Evolutionary conservation across 140 eudicot species (phyloP).

Genomic region (Ambrosia hybrid): DNA sequence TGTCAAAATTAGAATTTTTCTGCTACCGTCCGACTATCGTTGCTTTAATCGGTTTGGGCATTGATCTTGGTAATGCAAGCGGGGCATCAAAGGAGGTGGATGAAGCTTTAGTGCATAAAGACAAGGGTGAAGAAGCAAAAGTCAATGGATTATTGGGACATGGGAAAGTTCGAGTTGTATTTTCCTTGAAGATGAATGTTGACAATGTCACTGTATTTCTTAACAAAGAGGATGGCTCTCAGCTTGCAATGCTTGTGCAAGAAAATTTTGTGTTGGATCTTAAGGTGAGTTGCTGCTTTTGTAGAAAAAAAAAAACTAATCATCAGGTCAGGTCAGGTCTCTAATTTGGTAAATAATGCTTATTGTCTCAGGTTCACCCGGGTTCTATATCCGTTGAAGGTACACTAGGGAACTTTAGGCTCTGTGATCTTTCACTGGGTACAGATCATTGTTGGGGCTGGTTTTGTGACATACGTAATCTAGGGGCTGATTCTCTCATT

Average conservation of each 20-base stretch:
- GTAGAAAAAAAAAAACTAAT: not conserved
- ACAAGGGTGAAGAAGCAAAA: constrained; percentile 53
- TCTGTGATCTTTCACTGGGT: constrained; percentile 81
- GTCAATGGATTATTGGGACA: constrained; percentile 84
- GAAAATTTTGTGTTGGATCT: constrained; percentile 85
- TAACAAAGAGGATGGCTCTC: constrained; percentile 88
- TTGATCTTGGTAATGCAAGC: constrained; percentile 67
- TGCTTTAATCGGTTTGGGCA: constrained; percentile 79
- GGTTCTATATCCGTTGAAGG: constrained; percentile 85
- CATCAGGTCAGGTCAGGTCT: not conserved
- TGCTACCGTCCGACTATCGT: constrained; percentile 90
- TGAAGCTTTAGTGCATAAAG: constrained; percentile 48
- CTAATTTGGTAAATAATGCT: constrained; percentile 4
- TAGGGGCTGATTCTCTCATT: constrained; percentile 86
- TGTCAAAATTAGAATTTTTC: constrained; percentile 88
- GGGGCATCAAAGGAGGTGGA: constrained; percentile 37
- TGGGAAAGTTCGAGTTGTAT: constrained; percentile 90
- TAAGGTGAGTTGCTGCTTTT: constrained; percentile 46
- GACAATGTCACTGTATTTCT: constrained; percentile 81
- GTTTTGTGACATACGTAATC: constrained; percentile 94
- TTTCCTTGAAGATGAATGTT: constrained; percentile 74
- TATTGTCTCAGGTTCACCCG: constrained; percentile 73
- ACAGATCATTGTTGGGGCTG: constrained; percentile 85
- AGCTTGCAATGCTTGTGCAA: constrained; percentile 95
- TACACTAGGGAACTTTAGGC: constrained; percentile 82